Percentiles rank a stretch among this genome's conserved stretches.
These are phyloP conservation scores for Colletotrichum abscissum DNA, from an alignment of 2,329 filamentous ascomycete genomes.

Conservation along the genomic window DNA sequence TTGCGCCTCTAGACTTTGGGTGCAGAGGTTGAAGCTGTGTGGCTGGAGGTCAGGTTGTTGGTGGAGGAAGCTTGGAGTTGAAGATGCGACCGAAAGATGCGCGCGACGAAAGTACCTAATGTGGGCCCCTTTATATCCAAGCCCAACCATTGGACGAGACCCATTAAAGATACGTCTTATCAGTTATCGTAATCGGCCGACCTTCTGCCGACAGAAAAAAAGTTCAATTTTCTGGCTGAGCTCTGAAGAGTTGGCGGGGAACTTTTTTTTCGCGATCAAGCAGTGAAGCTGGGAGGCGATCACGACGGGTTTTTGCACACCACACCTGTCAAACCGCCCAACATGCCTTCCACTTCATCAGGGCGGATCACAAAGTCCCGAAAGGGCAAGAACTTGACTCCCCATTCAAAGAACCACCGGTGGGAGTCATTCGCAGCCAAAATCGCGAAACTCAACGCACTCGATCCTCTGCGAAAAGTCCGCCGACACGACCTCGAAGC, in stretches of 20 bases:
- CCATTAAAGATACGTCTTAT: conserved; percentile 25
- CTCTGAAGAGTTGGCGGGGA: conserved; percentile 26
- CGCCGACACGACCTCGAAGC: conserved; percentile 86
- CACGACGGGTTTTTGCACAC: conserved; percentile 28
- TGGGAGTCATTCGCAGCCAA: conserved; percentile 94
- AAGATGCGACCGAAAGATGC: conserved; percentile 31
- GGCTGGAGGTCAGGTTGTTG: conserved; percentile 8
- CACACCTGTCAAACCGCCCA: conserved; percentile 44
- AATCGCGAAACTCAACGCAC: conserved; percentile 86
- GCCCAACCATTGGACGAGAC: neutral
- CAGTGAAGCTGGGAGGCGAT: conserved; percentile 37
- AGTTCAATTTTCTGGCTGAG: conserved; percentile 38
- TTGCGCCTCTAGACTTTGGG: conserved; percentile 39
- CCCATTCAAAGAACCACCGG: conserved; percentile 84
- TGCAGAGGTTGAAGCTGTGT: neutral
- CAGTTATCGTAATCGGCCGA: conserved; percentile 35
- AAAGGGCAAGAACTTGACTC: conserved; percentile 77
- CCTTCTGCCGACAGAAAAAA: conserved; percentile 30
- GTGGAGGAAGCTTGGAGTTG: conserved; percentile 17
- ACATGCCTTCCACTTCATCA: conserved; percentile 71
- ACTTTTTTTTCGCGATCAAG: conserved; percentile 34
- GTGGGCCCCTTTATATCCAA: conserved; percentile 13
- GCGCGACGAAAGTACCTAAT: conserved; percentile 18
- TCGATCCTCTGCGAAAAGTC: conserved; percentile 92
- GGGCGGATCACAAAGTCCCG: conserved; percentile 76